Evolutionary conservation across 2,329 filamentous ascomycete genomes (phyloP), one percentile per base, ranked within the genome.

Genomic region (Neonectria ditissima): DNA sequence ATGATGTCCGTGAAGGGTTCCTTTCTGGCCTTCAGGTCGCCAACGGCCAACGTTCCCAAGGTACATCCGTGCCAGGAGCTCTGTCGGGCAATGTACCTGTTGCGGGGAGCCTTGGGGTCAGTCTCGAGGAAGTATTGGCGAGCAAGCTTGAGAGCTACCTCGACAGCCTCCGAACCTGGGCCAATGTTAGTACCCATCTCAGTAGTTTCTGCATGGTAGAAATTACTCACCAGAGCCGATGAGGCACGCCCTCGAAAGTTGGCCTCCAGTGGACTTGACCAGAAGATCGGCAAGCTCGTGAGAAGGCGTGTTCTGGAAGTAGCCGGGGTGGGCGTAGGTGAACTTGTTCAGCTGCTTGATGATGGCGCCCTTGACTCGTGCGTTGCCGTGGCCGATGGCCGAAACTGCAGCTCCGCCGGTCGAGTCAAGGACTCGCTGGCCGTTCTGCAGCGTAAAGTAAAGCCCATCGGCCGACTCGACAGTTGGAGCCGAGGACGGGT

Each of bases 1-100:
- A 73, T 44, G 6, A 77, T 68, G 0, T 69, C 67, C 10, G 74
- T 67, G 48, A 76, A 78, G 0, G 73, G 63, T 1, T 66, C 68
- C 14, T 73, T 70, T 5, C 75, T 63, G 0, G 68, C 65, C 4
- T 65, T 62, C 2, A 75, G 65, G 0, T 70, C 66, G 0, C 69
- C 69, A 0, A 57, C 60, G 0, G 67, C 47, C 9, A 72, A 4
- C 1, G 69, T 65, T 0, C 69, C 69, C 1, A 72, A 60, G 0
- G 69, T 72, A 0, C 70, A 70, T 0, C 69, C 69, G 2, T 72
- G 69, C 1, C 70, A 72, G 0, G 69, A 72, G 14, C 70, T 68
- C 7, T 55, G 67, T 0, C 69, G 62, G 0, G 69, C 63, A 32
- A 72, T 72, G 3, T 72, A 72, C 0, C 26, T 62, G 0, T 64